Evolutionary conservation across 1,139 yeast genomes (phyloP), one percentile per base, ranked within the genome.

Genomic region (Blastobotrys capitulatus): DNA sequence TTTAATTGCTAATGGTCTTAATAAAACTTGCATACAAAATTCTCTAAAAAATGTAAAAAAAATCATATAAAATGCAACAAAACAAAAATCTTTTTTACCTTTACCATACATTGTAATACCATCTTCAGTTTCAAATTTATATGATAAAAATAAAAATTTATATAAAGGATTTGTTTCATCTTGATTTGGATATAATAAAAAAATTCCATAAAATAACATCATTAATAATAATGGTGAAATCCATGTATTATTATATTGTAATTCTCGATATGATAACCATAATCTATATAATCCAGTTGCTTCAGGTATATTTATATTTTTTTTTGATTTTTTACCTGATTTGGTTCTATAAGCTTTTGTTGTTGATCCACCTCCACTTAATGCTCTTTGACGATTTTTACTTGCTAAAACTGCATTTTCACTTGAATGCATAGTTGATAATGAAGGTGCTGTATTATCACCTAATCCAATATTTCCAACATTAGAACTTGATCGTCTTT

Each of bases 11-110:
- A 86, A 55, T 10, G 97, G 98, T 58, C 76, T 76, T 55, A 92
- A 77, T 1, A 89, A 62, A 46, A 80, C 74, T 63, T 90, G 90
- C 97, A 92, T 90, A 59, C 81, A 66, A 64, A 92, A 90, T 67
- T 92, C 98, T 60, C 99, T 80, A 58, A 82, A 74, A 64, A 92
- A 92, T 0, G 96, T 86, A 76, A 92, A 90, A 59, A 89, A 83
- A 42, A 92, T 69, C 73, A 92, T 86, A 69, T 86, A 84, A 65
- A 79, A 89, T 36, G 75, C 75, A 20, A 90, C 88, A 72, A 90
- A 92, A 39, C 76, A 77, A 56, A 89, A 78, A 68, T 92, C 99
- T 59, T 83, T 81, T 44, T 66, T 73, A 52, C 99, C 99, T 67
- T 94, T 92, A 38, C 87, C 97, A 64, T 90, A 92, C 61, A 69